Percentiles rank a stretch among this genome's conserved stretches.
Evolutionary conservation across 257 asterid species (phyloP).

Genomic region (Verbascum thapsus): DNA sequence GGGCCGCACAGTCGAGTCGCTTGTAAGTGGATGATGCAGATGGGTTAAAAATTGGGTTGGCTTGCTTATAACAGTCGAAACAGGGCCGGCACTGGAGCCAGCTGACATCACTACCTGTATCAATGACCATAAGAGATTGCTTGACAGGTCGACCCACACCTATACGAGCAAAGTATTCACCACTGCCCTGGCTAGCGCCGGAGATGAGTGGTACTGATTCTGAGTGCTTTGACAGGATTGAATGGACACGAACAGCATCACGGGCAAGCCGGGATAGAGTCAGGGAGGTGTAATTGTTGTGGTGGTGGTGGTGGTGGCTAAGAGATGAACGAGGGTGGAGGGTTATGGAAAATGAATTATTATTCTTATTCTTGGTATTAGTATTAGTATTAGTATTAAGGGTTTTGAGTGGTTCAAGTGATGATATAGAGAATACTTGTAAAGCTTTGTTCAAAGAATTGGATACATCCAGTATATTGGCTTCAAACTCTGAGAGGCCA

Average conservation of each 20-base stretch:
- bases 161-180: slow-evolving; percentile 70
- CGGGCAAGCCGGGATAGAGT: slow-evolving; percentile 55
- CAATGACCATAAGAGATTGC: slow-evolving; percentile 50
- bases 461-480: slow-evolving; percentile 32
- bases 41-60: slow-evolving; percentile 67
- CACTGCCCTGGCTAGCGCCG: slow-evolving; percentile 64
- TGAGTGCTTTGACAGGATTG: slow-evolving; percentile 38
- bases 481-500: not conserved
- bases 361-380: too few species aligned
- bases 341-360: slow-evolving; percentile 40
- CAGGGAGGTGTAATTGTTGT: slow-evolving; percentile 51
- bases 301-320: not conserved
- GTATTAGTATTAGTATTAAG: not conserved
- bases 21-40: slow-evolving; percentile 48
- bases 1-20: slow-evolving; percentile 46
- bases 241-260: slow-evolving; percentile 54
- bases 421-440: slow-evolving; percentile 18
- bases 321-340: slow-evolving; percentile 63
- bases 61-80: slow-evolving; percentile 55
- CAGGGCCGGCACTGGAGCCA: slow-evolving; percentile 92
- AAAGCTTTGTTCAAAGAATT: slow-evolving; percentile 29
- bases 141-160: slow-evolving; percentile 72
- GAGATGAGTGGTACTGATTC: slow-evolving; percentile 62
- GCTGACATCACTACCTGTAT: slow-evolving; percentile 71
- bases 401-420: not conserved